phyloP scores from a whole-genome alignment of 768 basidiomycete genomes.

The Amanita polypyramis region DNA sequence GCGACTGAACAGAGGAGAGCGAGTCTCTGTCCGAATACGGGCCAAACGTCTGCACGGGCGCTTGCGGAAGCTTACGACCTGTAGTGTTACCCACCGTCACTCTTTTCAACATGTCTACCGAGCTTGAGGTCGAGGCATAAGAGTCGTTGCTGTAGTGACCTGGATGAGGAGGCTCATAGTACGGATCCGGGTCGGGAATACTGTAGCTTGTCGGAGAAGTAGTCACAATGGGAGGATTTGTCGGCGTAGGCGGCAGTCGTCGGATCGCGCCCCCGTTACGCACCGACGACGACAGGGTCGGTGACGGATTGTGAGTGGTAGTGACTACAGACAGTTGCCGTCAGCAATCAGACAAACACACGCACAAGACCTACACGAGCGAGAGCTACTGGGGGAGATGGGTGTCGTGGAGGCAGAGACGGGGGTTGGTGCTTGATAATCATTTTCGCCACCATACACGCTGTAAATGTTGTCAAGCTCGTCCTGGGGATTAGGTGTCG shows the following conservation, averaged over 20 bases:
- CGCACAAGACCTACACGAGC: constrained; percentile 12
- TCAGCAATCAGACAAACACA: neutral
- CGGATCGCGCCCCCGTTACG: neutral
- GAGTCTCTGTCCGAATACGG: constrained; percentile 12
- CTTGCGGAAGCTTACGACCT: constrained; percentile 12
- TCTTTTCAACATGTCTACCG: constrained; percentile 13
- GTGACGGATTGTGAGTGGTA: constrained; percentile 7
- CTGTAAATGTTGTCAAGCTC: constrained; percentile 28
- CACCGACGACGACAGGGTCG: constrained; percentile 13
- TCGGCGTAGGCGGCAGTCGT: constrained; percentile 36
- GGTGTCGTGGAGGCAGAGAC: constrained; percentile 9
- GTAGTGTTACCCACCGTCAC: constrained; percentile 10
- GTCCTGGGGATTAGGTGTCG: neutral
- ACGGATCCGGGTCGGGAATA: constrained; percentile 36
- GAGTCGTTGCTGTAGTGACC: constrained; percentile 17
- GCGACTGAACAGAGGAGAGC: constrained; percentile 1
- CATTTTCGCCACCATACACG: constrained; percentile 20
- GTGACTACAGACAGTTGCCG: neutral
- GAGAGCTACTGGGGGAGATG: constrained; percentile 8
- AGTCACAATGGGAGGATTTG: constrained; percentile 17
- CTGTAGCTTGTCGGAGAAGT: constrained; percentile 14
- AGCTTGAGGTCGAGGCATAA: constrained; percentile 15
- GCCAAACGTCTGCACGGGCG: constrained; percentile 14
- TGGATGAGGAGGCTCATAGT: constrained; percentile 20
- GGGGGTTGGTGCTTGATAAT: constrained; percentile 11